Base-by-base conservation (phyloP, 306 rosid genomes). In the Quercus dentata region DNA sequence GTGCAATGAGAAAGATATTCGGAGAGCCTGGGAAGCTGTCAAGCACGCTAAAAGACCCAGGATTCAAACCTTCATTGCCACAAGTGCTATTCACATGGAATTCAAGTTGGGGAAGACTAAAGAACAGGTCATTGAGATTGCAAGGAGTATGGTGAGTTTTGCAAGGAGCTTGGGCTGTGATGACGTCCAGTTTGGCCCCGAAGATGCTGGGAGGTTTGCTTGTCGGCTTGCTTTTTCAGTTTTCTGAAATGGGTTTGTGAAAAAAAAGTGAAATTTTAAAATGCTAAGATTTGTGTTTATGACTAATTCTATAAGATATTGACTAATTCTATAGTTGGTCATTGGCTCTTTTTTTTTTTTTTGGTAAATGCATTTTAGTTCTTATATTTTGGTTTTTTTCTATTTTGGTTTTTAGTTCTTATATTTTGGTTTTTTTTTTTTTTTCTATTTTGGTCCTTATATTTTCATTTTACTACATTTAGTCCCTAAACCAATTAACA, bases 181-280 rank as follows among this genome's bases (percentile, higher is more conserved):
- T 0, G 99, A 95, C 68, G 93, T 95, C 1, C 94, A 95, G 84
- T 95, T 95, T 83, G 90, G 98, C 79, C 97, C 99, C 1, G 99
- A 95, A 88, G 99, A 95, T 83, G n/a, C 99, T 31, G 98, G 99
- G 13, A 93, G 97, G 99, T 92, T 13, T n/a, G 46, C 11, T 8
- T 41, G 8, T 41, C 11, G 0, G n/a, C 11, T 41, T 41, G 46
- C 46, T 41, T 41, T n/a, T 41, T 41, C 11, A 41, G 46, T 41
- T 41, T 41, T 41, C 3, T 41, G 46, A 41, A 41, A 41, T 41
- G 46, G 46, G 46, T 41, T 41, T 41, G 46, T 41, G 46, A 41
- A 0, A 41, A 41, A 7, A 8, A 41, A 41, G 46, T 41, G 46
- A 8, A 0, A 41, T 41, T 41, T 41, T 41, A 41, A 38, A 41